Conservation (phyloP, 371 early-diverging fungal species). For the Mucor mucedo region DNA sequence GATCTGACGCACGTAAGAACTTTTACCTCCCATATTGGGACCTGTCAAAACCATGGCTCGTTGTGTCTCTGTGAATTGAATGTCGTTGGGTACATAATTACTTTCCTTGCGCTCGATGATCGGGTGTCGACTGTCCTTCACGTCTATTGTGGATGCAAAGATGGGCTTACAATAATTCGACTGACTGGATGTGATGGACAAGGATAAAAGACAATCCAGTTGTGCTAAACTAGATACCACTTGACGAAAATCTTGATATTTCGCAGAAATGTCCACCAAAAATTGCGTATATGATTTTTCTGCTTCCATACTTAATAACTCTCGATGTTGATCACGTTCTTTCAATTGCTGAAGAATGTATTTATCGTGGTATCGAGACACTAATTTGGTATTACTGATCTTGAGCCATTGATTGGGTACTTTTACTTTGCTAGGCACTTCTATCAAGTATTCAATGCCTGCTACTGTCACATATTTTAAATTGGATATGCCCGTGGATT, state of each 20-base stretch:
- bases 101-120: slow-evolving; percentile 47
- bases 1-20: slow-evolving; percentile 78
- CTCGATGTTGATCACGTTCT: slow-evolving; percentile 75
- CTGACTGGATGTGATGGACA: slow-evolving; percentile 66
- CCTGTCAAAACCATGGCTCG: slow-evolving; percentile 70
- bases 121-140: slow-evolving; percentile 67
- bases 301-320: slow-evolving; percentile 52
- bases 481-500: slow-evolving; percentile 38
- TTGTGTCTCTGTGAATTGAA: slow-evolving; percentile 49
- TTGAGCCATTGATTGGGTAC: slow-evolving; percentile 81
- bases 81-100: slow-evolving; percentile 74
- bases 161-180: slow-evolving; percentile 77
- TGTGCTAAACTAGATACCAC: slow-evolving; percentile 66
- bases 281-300: slow-evolving; percentile 67
- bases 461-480: slow-evolving; percentile 64
- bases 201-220: slow-evolving; percentile 78
- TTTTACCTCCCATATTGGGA: slow-evolving; percentile 92
- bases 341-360: slow-evolving; percentile 66
- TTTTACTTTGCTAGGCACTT: slow-evolving; percentile 63
- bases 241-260: slow-evolving; percentile 69
- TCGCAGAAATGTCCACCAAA: slow-evolving; percentile 56
- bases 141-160: slow-evolving; percentile 46
- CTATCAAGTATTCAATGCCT: slow-evolving; percentile 52
- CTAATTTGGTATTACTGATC: slow-evolving; percentile 79
- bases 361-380: slow-evolving; percentile 85